These are phyloP conservation scores for Penicillium frequentans DNA, from an alignment of 2,329 filamentous ascomycete species.

Conservation along the genomic window DNA sequence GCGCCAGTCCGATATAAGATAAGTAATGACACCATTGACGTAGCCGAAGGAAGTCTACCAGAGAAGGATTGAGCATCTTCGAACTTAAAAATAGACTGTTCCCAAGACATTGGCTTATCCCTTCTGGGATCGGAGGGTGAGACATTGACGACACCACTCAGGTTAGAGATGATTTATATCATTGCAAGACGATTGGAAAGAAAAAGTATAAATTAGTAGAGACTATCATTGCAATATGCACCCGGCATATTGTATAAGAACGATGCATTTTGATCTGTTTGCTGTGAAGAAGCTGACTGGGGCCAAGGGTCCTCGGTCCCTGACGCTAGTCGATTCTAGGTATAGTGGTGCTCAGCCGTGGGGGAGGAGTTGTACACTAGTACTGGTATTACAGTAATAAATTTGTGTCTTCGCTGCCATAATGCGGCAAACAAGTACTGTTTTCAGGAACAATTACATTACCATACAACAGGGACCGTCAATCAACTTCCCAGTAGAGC, in stretches of 20 bases:
- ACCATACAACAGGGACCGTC: background rate
- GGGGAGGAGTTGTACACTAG: background rate
- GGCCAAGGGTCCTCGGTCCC: constrained; percentile 2
- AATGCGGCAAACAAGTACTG: background rate
- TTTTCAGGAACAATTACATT: background rate
- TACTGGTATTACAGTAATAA: background rate
- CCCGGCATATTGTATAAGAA: background rate
- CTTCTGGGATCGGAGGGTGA: constrained; percentile 1
- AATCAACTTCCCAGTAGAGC: constrained; percentile 3
- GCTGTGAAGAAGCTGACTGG: background rate
- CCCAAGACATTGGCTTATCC: background rate
- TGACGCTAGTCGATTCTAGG: constrained; percentile 11
- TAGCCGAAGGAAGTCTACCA: background rate
- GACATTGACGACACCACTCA: background rate
- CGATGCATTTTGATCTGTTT: background rate
- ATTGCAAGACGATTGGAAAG: background rate
- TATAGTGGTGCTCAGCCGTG: constrained; percentile 2
- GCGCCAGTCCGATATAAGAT: background rate
- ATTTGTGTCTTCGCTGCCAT: background rate
- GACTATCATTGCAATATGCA: background rate
- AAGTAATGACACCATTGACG: background rate
- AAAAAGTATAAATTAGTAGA: background rate
- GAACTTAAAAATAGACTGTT: background rate
- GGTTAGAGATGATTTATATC: background rate
- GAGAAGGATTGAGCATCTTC: background rate